A percentile compares a stretch with the other conserved stretches of the same genome.
Conservation (phyloP, 495 filamentous ascomycete species). For the Hypoxylon cercidicola region DNA sequence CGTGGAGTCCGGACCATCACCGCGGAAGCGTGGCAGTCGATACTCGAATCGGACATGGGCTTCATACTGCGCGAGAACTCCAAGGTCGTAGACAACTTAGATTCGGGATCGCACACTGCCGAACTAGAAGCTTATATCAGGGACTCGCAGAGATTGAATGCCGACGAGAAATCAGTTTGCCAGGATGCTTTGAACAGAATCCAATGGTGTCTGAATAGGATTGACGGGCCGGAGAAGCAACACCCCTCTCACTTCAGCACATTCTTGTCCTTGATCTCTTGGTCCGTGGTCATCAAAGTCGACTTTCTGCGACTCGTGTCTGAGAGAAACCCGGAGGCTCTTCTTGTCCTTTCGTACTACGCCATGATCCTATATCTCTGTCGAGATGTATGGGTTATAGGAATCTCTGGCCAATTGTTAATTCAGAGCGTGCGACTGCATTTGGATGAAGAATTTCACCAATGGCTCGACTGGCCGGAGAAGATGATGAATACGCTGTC, state of each 20-base stretch:
- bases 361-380: slow-evolving; percentile 27
- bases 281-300: slow-evolving; percentile 26
- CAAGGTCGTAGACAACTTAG: slow-evolving; percentile 4
- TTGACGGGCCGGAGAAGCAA: slow-evolving; percentile 2
- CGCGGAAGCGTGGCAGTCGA: slow-evolving; percentile 13
- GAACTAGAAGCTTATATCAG: slow-evolving; percentile 21
- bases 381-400: slow-evolving; percentile 29
- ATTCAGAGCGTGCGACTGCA: slow-evolving; percentile 26
- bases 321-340: slow-evolving; percentile 26
- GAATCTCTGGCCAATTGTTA: slow-evolving; percentile 15
- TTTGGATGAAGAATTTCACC: slow-evolving; percentile 27
- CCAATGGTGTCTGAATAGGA: slow-evolving; percentile 26
- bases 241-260: neutral
- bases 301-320: slow-evolving; percentile 25
- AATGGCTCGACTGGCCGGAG: slow-evolving; percentile 34
- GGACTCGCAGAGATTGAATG: slow-evolving; percentile 11
- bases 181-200: slow-evolving; percentile 17
- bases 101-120: slow-evolving; percentile 17
- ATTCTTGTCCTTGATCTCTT: slow-evolving; percentile 25
- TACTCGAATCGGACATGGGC: slow-evolving; percentile 31
- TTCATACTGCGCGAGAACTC: slow-evolving; percentile 10
- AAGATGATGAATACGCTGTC: slow-evolving; percentile 20
- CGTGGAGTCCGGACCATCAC: slow-evolving; percentile 12
- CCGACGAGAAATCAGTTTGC: slow-evolving; percentile 16
- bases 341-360: slow-evolving; percentile 30